Base-by-base conservation (phyloP, 306 rosid species). In the Vachellia collinsii region DNA sequence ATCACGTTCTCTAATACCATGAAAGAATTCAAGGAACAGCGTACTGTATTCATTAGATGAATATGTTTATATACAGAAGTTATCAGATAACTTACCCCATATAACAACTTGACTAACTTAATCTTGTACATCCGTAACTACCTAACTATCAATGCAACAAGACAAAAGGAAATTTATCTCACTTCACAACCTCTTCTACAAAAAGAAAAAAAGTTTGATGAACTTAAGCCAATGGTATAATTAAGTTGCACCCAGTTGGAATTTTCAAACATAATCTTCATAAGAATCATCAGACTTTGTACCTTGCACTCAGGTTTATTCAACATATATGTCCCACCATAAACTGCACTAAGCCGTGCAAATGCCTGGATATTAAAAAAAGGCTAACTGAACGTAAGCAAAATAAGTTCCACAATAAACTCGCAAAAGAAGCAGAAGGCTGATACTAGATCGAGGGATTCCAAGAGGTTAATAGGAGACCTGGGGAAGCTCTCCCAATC, bases 401-500 rank as follows among this genome's bases (percentile, higher is more conserved):
- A 38, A 81, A 83, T 20, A 70, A 64, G 14, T 62, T 41, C 59
- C 58, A 64, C 11, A 74, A 70, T 12, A 34, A 65, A 65, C 37
- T 70, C 25, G 19, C 59, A 67, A 76, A 20, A 80, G 38, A 62
- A 79, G 69, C 64, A 66, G 7, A 77, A 16, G 37, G 64, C 4
- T 25, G 20, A 74, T 69, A 19, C 71, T 17, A 67, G 9, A 17
- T 14, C 48, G 22, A 76, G 54, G n/a, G 12, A 77, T 85, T 39
- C 51, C 7, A 16, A 19, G 65, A 5, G 17, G 38, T 8, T 6
- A 62, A 67, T 10, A 42, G 42, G 71, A 80, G 22, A 92, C 98
- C 99, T 95, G 99, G 5, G 99, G 99, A 76, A 95, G 99, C 91
- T 95, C 99, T 86, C 99, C 99, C 77, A 95, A 83, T 79, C 99